These are phyloP conservation scores for Naganishia friedmannii DNA, from an alignment of 768 basidiomycete species.

Conservation along the genomic window DNA sequence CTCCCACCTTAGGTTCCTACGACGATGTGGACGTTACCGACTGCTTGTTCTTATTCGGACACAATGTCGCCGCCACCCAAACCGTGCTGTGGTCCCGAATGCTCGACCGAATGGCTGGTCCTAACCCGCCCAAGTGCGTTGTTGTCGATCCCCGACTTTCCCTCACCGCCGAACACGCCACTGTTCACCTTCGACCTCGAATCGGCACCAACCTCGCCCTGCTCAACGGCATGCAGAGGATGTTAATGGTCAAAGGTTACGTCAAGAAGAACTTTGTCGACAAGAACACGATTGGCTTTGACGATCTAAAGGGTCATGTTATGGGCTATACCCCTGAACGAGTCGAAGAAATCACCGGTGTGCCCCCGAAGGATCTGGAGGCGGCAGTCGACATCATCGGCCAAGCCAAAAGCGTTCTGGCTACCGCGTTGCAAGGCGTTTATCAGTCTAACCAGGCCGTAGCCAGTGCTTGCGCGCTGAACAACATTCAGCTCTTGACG, in stretches of 20 bases:
- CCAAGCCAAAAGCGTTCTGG: constrained; percentile 32
- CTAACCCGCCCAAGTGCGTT: constrained; percentile 36
- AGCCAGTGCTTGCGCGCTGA: constrained; percentile 35
- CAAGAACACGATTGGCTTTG: constrained; percentile 36
- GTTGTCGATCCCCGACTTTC: constrained; percentile 36
- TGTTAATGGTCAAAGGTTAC: constrained; percentile 35
- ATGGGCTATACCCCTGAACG: constrained; percentile 35
- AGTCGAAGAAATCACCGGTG: constrained; percentile 35
- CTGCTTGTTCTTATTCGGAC: constrained; percentile 36
- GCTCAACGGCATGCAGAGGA: constrained; percentile 36
- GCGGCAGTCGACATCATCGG: constrained; percentile 34
- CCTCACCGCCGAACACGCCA: constrained; percentile 32
- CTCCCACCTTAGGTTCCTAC: constrained; percentile 12
- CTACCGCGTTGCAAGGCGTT: constrained; percentile 38
- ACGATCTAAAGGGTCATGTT: constrained; percentile 31
- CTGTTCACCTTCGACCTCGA: constrained; percentile 30
- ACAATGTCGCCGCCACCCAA: constrained; percentile 39
- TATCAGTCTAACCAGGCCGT: constrained; percentile 40
- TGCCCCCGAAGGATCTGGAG: constrained; percentile 29
- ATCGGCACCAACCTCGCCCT: constrained; percentile 36
- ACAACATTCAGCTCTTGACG: constrained; percentile 37
- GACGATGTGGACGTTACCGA: constrained; percentile 32
- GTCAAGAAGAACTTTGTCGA: constrained; percentile 32
- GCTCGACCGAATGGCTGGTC: constrained; percentile 36
- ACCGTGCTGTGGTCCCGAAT: constrained; percentile 38